Conservation (phyloP, 192 early-diverging fungal genomes). For the Backusella parvicylindrica region DNA sequence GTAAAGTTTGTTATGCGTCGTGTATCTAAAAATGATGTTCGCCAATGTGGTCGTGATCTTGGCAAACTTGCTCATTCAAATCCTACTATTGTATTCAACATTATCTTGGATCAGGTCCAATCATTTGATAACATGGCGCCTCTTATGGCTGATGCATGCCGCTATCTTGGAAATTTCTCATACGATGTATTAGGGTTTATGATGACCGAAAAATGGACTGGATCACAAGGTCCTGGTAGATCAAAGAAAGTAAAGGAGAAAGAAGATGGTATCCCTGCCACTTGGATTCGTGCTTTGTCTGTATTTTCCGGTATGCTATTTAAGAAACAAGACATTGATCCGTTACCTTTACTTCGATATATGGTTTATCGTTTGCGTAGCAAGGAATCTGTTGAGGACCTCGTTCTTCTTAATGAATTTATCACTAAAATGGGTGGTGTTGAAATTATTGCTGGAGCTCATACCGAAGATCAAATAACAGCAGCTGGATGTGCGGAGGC, state of each 20-base stretch:
- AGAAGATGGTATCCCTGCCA: slow-evolving; percentile 50
- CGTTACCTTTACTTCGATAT: slow-evolving; percentile 59
- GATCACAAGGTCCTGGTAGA: slow-evolving; percentile 32
- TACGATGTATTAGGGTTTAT: slow-evolving; percentile 72
- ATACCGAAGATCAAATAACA: slow-evolving; percentile 58
- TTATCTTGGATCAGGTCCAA: slow-evolving; percentile 65
- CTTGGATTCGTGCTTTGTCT: slow-evolving; percentile 40
- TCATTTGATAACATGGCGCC: slow-evolving; percentile 74
- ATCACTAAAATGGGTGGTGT: slow-evolving; percentile 71
- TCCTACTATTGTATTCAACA: slow-evolving; percentile 66
- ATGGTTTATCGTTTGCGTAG: slow-evolving; percentile 58
- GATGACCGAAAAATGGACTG: slow-evolving; percentile 65
- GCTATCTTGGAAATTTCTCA: slow-evolving; percentile 67
- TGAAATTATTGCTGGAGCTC: slow-evolving; percentile 48
- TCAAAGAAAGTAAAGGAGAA: slow-evolving; percentile 53
- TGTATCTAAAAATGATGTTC: slow-evolving; percentile 69
- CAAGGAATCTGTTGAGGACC: slow-evolving; percentile 50
- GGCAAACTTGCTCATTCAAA: slow-evolving; percentile 74
- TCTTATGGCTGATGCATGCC: slow-evolving; percentile 71
- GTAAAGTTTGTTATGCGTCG: slow-evolving; percentile 38
- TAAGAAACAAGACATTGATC: slow-evolving; percentile 60
- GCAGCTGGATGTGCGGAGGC: slow-evolving; percentile 61
- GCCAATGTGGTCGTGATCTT: slow-evolving; percentile 66
- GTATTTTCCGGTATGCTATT: slow-evolving; percentile 64
- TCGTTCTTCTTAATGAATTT: slow-evolving; percentile 68